Evolutionary conservation across 495 filamentous ascomycete genomes (phyloP).

Genomic region (Talaromyces wortmannii): DNA sequence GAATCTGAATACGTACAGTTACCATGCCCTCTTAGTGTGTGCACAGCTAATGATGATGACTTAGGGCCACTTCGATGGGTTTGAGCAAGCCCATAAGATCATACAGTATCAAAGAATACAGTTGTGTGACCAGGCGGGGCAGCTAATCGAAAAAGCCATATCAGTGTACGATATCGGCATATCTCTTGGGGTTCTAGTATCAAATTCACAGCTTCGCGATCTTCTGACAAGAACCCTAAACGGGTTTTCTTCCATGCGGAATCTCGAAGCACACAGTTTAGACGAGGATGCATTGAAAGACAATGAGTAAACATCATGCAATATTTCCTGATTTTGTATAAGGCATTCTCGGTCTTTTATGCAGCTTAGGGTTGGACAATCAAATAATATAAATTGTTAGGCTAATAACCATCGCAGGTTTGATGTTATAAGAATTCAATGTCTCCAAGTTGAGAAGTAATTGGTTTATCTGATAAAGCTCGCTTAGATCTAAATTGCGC

Average conservation of each 20-base stretch:
- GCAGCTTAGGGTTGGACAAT: no score
- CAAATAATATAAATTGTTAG: no score
- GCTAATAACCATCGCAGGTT: no score
- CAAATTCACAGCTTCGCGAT: background rate
- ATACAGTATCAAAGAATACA: background rate
- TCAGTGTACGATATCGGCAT: background rate
- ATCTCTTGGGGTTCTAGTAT: background rate
- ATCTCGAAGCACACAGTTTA: background rate
- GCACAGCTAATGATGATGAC: background rate
- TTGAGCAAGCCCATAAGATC: background rate
- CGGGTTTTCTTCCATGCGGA: background rate
- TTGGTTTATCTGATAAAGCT: no score
- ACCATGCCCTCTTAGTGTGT: background rate
- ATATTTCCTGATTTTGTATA: no score
- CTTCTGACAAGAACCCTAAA: background rate
- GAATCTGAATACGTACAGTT: background rate
- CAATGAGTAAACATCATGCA: background rate
- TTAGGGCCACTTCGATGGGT: background rate
- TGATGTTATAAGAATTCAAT: no score
- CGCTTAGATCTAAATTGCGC: no score
- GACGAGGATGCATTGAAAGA: background rate
- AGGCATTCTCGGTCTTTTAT: no score
- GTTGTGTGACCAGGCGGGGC: background rate
- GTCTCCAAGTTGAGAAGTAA: no score
- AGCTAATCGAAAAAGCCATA: background rate